These are phyloP conservation scores for Xylaria sp. DNA, from an alignment of 2,329 filamentous ascomycete genomes.

Conservation along the genomic window DNA sequence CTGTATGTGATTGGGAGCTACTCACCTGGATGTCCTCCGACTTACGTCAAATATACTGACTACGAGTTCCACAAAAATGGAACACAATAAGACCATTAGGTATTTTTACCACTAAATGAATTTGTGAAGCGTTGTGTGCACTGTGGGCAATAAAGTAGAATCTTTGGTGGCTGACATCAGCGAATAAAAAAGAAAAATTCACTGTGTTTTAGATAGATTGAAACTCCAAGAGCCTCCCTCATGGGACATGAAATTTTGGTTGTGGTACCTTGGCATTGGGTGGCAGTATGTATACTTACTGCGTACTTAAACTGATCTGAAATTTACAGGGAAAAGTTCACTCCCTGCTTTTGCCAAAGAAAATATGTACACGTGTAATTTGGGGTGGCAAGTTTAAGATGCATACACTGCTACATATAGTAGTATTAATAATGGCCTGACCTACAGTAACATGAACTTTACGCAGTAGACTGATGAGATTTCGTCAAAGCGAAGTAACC, in stretches of 20 bases:
- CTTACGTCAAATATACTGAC: neutral
- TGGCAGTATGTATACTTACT: too few relatives aligned
- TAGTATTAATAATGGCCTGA: neutral
- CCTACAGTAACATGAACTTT: too few relatives aligned
- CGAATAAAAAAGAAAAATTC: neutral
- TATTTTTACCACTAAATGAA: neutral
- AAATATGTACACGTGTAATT: neutral
- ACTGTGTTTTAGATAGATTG: conserved; percentile 17
- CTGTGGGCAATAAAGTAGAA: neutral
- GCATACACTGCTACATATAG: neutral
- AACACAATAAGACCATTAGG: neutral
- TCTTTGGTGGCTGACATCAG: neutral
- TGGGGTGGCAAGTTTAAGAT: neutral
- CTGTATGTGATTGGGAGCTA: neutral
- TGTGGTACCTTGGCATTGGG: neutral
- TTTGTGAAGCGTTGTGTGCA: neutral
- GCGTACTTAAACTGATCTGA: neutral
- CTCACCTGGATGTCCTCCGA: too few relatives aligned
- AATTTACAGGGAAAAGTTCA: neutral
- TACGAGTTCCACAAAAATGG: neutral
- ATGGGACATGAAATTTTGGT: neutral
- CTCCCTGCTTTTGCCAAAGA: neutral
- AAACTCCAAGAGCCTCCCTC: neutral
- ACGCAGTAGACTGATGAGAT: too few relatives aligned
- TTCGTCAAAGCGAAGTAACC: neutral